Percentiles rank a stretch among this genome's conserved stretches.
Evolutionary conservation across 306 rosid genomes (phyloP).

Genomic region (Castanea crenata): DNA sequence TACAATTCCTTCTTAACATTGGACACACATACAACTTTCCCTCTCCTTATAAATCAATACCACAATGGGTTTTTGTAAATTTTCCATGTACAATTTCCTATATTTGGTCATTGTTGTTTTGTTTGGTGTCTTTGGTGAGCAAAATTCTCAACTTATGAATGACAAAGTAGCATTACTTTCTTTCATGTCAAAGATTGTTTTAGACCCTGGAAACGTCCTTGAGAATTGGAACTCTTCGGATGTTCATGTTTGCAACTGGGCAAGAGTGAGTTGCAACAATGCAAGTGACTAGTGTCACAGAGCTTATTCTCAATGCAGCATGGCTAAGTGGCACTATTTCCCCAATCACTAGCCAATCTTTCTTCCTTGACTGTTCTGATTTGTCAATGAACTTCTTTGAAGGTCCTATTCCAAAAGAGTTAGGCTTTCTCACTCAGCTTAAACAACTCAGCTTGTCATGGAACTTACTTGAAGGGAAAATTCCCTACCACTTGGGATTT

Average conservation of each 20-base stretch:
- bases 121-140: conserved; percentile 26
- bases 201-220: conserved; percentile 56
- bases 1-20: conserved; percentile 27
- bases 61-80: conserved; percentile 34
- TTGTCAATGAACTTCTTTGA: conserved; percentile 64
- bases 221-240: conserved; percentile 50
- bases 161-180: conserved; percentile 59
- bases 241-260: conserved; percentile 67
- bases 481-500: conserved; percentile 62
- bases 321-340: conserved; percentile 67
- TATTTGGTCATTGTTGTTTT: conserved; percentile 25
- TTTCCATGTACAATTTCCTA: conserved; percentile 28
- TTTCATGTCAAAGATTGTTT: conserved; percentile 66
- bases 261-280: conserved; percentile 70
- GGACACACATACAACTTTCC: not conserved
- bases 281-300: conserved; percentile 50
- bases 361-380: conserved; percentile 73
- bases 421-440: conserved; percentile 56
- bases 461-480: conserved; percentile 57
- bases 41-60: not conserved
- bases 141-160: conserved; percentile 28
- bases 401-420: conserved; percentile 69
- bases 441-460: conserved; percentile 59
- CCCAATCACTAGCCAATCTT: conserved; percentile 62
- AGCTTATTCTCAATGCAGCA: conserved; percentile 70